Base-by-base conservation (phyloP, 2,329 filamentous ascomycete species). In the Exophiala bonariae region DNA sequence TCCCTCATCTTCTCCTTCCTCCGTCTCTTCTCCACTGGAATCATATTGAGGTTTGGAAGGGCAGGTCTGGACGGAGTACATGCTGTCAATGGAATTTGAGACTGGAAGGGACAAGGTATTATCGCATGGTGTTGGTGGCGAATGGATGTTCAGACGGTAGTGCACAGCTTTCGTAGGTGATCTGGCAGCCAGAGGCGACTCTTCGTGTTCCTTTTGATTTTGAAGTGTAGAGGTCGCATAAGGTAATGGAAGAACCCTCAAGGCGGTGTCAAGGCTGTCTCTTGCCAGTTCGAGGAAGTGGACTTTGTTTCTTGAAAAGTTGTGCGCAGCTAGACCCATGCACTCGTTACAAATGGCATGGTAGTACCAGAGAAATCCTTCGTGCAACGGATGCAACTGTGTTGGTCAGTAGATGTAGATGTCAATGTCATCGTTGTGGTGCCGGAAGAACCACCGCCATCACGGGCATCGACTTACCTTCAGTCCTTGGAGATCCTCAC, bases 281-380 rank as follows among this genome's bases (percentile, higher is more conserved):
- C 47, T 52, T 11, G 56, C 58, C 14, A 34, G 41, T 22, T 55
- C 45, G 14, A 59, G 45, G 26, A 54, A 52, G 5, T 38, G 49
- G 9, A 56, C 41, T 36, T 57, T 60, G 28, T 52, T 58, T 14
- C 13, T 34, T 6, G 58, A 60, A 31, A 50, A 55, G 19, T 55
- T 47, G 47, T 60, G 58, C 6, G 58, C 51, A 20, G 52, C 41
- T 13, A 55, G 47, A 9, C 58, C 58, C 33, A 58, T 54, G 9
- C 47, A 44, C 35, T 60, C 58, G 41, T 58, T 53, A 23, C 44
- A 59, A 7, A 49, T 44, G 19, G 56, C 58, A 32, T 54, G 46
- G 37, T 59, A 58, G 43, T 56, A 60, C 42, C 46, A 48, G 34
- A 60, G 55, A 44, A 55, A 59, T 13, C 47, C 40, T 26, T 43